phyloP scores from a whole-genome alignment of 495 filamentous ascomycete species.

The Podospora appendiculata region DNA sequence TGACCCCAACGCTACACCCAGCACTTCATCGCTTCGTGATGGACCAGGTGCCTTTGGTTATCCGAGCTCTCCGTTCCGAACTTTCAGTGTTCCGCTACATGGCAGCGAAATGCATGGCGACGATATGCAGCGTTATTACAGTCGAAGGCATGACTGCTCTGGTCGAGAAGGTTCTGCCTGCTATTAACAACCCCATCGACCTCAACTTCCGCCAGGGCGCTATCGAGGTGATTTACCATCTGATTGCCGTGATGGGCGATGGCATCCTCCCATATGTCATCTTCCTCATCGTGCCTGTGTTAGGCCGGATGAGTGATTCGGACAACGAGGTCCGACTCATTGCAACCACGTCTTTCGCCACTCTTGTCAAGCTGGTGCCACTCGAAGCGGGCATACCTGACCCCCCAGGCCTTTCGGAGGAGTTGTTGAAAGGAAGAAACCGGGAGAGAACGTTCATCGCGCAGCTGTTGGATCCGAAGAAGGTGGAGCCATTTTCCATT shows the following conservation, averaged over 20 bases:
- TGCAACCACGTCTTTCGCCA: slow-evolving; percentile 94
- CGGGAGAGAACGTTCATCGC: slow-evolving; percentile 91
- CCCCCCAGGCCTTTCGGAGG: slow-evolving; percentile 82
- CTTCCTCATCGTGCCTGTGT: slow-evolving; percentile 95
- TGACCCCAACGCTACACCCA: slow-evolving; percentile 73
- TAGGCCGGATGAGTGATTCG: slow-evolving; percentile 98
- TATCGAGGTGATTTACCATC: slow-evolving; percentile 87
- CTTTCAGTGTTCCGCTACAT: slow-evolving; percentile 91
- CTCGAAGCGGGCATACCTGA: slow-evolving; percentile 96
- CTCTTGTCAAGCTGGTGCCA: slow-evolving; percentile 96
- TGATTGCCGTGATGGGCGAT: slow-evolving; percentile 98
- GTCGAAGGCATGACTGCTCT: slow-evolving; percentile 93
- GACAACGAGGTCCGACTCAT: slow-evolving; percentile 92
- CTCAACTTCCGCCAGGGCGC: slow-evolving; percentile 83
- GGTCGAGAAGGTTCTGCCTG: slow-evolving; percentile 85
- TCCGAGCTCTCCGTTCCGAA: slow-evolving; percentile 75
- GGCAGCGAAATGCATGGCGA: slow-evolving; percentile 95
- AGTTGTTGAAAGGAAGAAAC: slow-evolving; percentile 82
- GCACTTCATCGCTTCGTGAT: slow-evolving; percentile 71
- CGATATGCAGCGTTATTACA: slow-evolving; percentile 90
- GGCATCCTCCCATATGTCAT: slow-evolving; percentile 94
- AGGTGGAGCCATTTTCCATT: slow-evolving; percentile 88
- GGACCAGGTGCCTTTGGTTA: slow-evolving; percentile 74
- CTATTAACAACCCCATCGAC: slow-evolving; percentile 80
- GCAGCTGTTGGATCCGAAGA: slow-evolving; percentile 91